Percentiles rank a stretch among this genome's conserved stretches.
phyloP scores from a whole-genome alignment of 352 stramenopile species.

The Pilasporangium apinafurcum region DNA sequence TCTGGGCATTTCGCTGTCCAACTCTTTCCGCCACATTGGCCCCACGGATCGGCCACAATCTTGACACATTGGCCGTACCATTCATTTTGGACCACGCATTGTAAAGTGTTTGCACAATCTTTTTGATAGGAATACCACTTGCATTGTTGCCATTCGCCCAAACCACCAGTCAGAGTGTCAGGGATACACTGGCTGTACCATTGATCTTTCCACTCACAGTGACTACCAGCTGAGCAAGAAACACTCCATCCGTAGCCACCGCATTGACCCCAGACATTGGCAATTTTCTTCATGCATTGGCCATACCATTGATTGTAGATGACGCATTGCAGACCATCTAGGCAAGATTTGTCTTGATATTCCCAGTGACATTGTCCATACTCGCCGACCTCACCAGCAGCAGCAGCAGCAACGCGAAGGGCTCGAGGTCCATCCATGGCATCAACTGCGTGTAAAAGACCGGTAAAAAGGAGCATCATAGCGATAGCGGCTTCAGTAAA shows the following conservation, averaged over 20 bases:
- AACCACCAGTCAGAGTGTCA: constrained; percentile 5
- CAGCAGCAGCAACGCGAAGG: too few species aligned
- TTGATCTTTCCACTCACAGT: constrained; percentile 15
- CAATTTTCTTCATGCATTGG: constrained; percentile 13
- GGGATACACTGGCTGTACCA: constrained; percentile 22
- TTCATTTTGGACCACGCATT: not conserved
- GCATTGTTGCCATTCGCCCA: constrained; percentile 14
- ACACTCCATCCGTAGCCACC: constrained; percentile 10
- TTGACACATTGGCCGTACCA: constrained; percentile 2
- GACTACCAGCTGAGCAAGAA: constrained; percentile 9
- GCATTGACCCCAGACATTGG: constrained; percentile 19
- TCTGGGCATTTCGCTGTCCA: constrained; percentile 5
- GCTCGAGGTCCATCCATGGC: too few species aligned
- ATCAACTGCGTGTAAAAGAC: too few species aligned
- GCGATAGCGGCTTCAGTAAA: too few species aligned
- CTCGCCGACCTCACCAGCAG: too few species aligned
- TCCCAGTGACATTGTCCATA: constrained; percentile 10
- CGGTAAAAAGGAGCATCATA: too few species aligned
- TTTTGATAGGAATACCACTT: constrained; percentile 1
- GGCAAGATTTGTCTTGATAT: constrained; percentile 7
- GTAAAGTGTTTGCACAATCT: constrained; percentile 8
- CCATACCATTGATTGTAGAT: constrained; percentile 20
- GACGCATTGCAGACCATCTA: constrained; percentile 12
- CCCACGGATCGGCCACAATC: not conserved
- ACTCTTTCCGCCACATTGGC: not conserved